Evolutionary conservation across 2,329 filamentous ascomycete species (phyloP), one percentile per base, ranked within the genome.

Genomic region (Colletotrichum magnum): DNA sequence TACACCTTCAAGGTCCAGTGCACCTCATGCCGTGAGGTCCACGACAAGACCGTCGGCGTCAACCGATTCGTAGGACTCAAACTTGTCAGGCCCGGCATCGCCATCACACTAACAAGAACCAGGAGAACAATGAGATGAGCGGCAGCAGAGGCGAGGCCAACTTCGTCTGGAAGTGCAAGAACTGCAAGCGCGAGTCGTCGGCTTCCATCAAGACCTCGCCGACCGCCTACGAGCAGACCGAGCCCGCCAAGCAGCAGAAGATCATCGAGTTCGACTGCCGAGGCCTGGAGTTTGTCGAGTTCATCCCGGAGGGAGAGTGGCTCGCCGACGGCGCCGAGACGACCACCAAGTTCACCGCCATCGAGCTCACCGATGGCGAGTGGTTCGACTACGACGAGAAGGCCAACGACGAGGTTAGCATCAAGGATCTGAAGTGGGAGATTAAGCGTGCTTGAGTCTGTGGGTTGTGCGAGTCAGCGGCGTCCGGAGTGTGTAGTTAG

Each of bases 301-400:
- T 98, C 81, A 94, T 92, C 75, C 87, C 96, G 43, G 96, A 98
- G 92, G 96, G 96, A 13, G 93, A 97, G 57, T 99, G 95, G 93
- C 85, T 95, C 65, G 95, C 92, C 0, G 94, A 93, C 54, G 96
- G 95, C 3, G 69, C 87, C 16, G 95, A 98, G 18, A 94, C 94
- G 0, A 87, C 86, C 10, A 96, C 93, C 48, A 93, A 94, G 75
- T 99, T 99, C 77, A 86, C 89, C 0, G 89, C 83, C 5, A 93
- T 98, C 62, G 95, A 98, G 74, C 82, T 99, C 64, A 85, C 85
- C 0, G 96, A 99, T 32, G 95, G 93, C 28, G 96, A 99, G 75
- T 99, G 96, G 96, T 99, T 93, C 80, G 95, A 98, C 75, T 99
- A 98, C 76, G 95, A 98, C 74, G 95, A 98, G 82, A 98, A 98